These are phyloP conservation scores for Amanita exitialis DNA, from an alignment of 768 basidiomycete species.

Conservation along the genomic window DNA sequence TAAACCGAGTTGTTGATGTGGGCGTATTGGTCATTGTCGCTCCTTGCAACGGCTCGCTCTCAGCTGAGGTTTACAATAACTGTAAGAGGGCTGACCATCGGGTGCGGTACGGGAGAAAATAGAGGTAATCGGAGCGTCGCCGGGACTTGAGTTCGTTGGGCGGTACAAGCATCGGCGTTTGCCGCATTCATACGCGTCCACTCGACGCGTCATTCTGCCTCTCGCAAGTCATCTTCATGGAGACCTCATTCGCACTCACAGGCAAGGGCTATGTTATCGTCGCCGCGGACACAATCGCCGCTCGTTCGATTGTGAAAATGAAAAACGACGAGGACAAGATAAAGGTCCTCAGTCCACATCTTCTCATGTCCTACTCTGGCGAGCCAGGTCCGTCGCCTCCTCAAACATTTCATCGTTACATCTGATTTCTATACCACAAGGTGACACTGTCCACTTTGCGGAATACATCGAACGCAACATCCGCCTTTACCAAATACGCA, in stretches of 20 bases:
- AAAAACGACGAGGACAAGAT: constrained; percentile 96
- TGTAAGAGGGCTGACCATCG: constrained; percentile 43
- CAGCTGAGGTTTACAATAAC: neutral
- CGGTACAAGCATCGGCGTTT: neutral
- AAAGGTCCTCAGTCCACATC: constrained; percentile 80
- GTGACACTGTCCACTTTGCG: constrained; percentile 94
- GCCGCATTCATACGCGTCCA: constrained; percentile 4
- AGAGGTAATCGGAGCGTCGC: constrained; percentile 43
- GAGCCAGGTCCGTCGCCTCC: constrained; percentile 60
- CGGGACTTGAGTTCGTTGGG: constrained; percentile 21
- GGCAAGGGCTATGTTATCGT: constrained; percentile 93
- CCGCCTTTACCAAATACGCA: constrained; percentile 91
- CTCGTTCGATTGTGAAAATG: constrained; percentile 95
- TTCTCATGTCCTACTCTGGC: constrained; percentile 92
- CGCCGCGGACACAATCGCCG: constrained; percentile 84
- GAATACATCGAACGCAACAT: constrained; percentile 96
- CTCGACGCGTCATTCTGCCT: constrained; percentile 4
- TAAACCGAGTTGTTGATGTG: constrained; percentile 79
- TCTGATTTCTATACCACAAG: constrained; percentile 25
- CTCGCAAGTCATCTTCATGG: constrained; percentile 39
- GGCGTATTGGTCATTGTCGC: constrained; percentile 79
- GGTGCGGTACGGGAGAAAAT: constrained; percentile 53
- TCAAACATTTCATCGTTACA: neutral
- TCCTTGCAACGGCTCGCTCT: constrained; percentile 34
- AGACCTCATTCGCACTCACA: constrained; percentile 82